Percentiles rank a stretch among this genome's conserved stretches.
Evolutionary conservation across 495 filamentous ascomycete genomes (phyloP).

Genomic region (Umbilicaria muhlenbergii): DNA sequence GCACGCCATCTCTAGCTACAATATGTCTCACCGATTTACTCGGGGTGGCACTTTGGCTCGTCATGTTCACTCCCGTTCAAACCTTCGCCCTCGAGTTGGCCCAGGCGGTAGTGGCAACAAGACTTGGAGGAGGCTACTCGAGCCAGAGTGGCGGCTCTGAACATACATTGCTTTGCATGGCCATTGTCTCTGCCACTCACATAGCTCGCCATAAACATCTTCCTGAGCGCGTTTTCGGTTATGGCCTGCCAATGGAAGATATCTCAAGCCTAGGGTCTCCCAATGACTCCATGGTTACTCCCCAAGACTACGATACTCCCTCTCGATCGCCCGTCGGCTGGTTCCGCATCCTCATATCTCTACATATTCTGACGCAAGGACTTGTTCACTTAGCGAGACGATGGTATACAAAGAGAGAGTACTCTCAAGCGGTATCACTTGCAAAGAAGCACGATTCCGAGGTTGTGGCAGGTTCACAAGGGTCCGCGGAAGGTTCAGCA

Average conservation of each 20-base stretch:
- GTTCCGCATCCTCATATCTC: constrained; percentile 50
- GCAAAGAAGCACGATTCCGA: constrained; percentile 42
- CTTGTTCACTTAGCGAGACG: constrained; percentile 37
- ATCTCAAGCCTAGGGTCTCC: too few species aligned
- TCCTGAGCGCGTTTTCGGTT: constrained; percentile 16
- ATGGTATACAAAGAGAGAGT: constrained; percentile 34
- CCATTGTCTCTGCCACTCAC: constrained; percentile 57
- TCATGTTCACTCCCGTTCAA: constrained; percentile 78
- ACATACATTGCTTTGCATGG: constrained; percentile 62
- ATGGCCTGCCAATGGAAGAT: constrained; percentile 6
- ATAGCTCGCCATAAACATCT: constrained; percentile 37
- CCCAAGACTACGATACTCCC: constrained; percentile 2
- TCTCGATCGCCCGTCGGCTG: constrained; percentile 24
- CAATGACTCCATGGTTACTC: too few species aligned
- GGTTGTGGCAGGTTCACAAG: constrained; percentile 33
- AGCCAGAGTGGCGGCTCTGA: constrained; percentile 60
- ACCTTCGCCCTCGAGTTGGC: constrained; percentile 86
- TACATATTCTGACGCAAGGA: constrained; percentile 81
- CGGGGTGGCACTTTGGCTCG: constrained; percentile 72
- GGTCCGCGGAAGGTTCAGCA: constrained; percentile 3
- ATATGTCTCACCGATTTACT: constrained; percentile 69
- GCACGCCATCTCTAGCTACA: constrained; percentile 61
- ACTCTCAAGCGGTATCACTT: constrained; percentile 23
- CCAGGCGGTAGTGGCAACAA: constrained; percentile 88
- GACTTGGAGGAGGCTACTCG: constrained; percentile 71